Base-by-base conservation (phyloP, 2,329 filamentous ascomycete species). In the Ophiostoma triangulosporum region DNA sequence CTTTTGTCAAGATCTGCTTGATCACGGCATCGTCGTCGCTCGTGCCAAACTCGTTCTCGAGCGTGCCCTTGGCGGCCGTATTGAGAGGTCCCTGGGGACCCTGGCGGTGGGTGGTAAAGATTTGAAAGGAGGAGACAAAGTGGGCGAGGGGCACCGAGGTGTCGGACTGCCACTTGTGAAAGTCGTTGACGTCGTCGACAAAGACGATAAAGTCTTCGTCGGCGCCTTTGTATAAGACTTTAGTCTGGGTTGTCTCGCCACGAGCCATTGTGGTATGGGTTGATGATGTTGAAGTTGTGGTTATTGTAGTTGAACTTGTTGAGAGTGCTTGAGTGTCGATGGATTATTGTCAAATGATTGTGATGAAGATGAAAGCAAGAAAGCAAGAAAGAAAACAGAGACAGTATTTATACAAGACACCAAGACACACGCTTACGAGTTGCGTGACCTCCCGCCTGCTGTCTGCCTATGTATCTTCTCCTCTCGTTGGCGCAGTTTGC, bases 21-120 rank as follows among this genome's bases (percentile, higher is more conserved):
- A 97, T 84, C 56, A 85, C 83, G 0, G 91, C 86, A 7, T 96
- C 90, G 24, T 88, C 83, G 53, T 82, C 75, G 61, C 75, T 70
- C 14, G 88, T 91, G 61, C 87, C 88, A 62, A 98, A 98, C 71
- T 97, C 90, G 60, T 82, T 84, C 64, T 93, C 83, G 4, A 98
- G 75, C 48, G 75, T 75, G 43, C 74, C 70, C 60, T 94, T 86
- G 61, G 87, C 85, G 8, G 90, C 89, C 9, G 73, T 70, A 64
- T 96, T 86, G 43, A 86, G 73, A 56, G 82, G 77, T 54, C 91
- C 91, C 67, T 95, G 88, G 45, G 79, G 80, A 60, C 91, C 91
- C 67, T 95, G 89, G 69, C 84, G 86, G 74, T 94, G 86, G 33
- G 89, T 95, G 43, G 85, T 73, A 64, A 95, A 95, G 64, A 98